phyloP scores from a whole-genome alignment of 2,329 filamentous ascomycete genomes.

The Claviceps pazoutovae region DNA sequence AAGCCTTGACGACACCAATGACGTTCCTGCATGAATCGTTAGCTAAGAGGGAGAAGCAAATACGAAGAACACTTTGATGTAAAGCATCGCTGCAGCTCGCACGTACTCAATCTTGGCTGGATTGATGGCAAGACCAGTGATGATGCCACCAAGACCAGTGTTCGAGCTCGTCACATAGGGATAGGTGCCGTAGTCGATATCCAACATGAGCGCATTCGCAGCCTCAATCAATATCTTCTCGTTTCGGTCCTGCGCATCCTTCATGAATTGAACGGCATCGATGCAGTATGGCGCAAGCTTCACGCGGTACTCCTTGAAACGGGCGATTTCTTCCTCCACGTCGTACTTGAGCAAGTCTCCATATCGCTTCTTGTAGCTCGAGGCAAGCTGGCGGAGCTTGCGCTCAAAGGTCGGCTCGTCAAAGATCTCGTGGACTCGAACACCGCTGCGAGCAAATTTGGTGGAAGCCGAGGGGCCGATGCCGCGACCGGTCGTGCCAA shows the following conservation, averaged over 20 bases:
- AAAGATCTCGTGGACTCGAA: slow-evolving; percentile 56
- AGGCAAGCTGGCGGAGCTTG: slow-evolving; percentile 47
- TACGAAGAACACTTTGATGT: too few species aligned
- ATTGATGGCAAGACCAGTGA: slow-evolving; percentile 19
- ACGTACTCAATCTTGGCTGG: slow-evolving; percentile 38
- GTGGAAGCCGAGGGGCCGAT: slow-evolving; percentile 10
- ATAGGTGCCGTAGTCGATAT: slow-evolving; percentile 39
- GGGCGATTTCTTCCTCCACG: slow-evolving; percentile 52
- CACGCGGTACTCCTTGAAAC: slow-evolving; percentile 44
- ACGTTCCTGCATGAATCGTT: neutral
- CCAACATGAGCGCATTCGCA: slow-evolving; percentile 47
- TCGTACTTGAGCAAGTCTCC: slow-evolving; percentile 53
- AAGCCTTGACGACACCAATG: slow-evolving; percentile 1
- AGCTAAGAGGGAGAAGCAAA: neutral
- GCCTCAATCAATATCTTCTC: slow-evolving; percentile 54
- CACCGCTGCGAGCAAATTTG: slow-evolving; percentile 38
- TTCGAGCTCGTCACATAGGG: slow-evolving; percentile 15
- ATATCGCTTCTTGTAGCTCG: slow-evolving; percentile 50
- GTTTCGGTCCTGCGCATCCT: slow-evolving; percentile 42
- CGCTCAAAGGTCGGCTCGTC: slow-evolving; percentile 50
- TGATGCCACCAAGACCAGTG: slow-evolving; percentile 14
- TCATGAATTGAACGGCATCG: slow-evolving; percentile 53
- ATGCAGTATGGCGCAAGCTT: slow-evolving; percentile 47
- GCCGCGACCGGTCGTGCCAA: slow-evolving; percentile 24
- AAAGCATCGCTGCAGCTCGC: neutral